These are phyloP conservation scores for Pseudocercospora macadamiae DNA, from an alignment of 2,329 filamentous ascomycete genomes.

Conservation along the genomic window DNA sequence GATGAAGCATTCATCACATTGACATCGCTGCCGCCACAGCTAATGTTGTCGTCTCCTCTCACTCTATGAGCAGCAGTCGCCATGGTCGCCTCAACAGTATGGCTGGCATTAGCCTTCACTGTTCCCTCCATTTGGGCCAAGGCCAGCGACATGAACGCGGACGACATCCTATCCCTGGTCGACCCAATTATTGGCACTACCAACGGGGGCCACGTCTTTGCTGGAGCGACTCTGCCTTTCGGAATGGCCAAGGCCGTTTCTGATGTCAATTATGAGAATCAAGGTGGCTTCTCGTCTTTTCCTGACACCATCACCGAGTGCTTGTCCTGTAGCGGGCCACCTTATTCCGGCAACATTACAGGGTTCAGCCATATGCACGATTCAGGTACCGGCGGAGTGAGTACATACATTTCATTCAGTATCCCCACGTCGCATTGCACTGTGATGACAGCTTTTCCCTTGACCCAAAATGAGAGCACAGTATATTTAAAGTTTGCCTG, in stretches of 20 bases:
- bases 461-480: slow-evolving; percentile 13
- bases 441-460: slow-evolving; percentile 17
- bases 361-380: slow-evolving; percentile 56
- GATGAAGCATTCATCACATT: too few relatives aligned
- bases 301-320: not conserved
- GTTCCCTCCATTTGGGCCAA: not conserved
- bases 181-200: slow-evolving; percentile 50
- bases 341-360: slow-evolving; percentile 34
- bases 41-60: too few relatives aligned
- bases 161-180: slow-evolving; percentile 34
- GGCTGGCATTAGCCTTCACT: not conserved
- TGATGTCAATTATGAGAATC: slow-evolving; percentile 55
- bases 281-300: slow-evolving; percentile 36
- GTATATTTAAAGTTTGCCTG: slow-evolving; percentile 17
- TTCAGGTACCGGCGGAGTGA: slow-evolving; percentile 53
- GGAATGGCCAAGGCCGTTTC: slow-evolving; percentile 53
- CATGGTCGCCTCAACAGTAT: not conserved
- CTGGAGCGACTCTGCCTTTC: slow-evolving; percentile 51
- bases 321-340: not conserved
- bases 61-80: not conserved
- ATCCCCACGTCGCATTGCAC: not conserved
- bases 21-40: too few relatives aligned
- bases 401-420: slow-evolving; percentile 24
- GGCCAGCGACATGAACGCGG: not conserved
- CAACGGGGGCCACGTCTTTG: slow-evolving; percentile 51